phyloP scores from a whole-genome alignment of 139 green algal genomes.

The Asterochloris sp. region DNA sequence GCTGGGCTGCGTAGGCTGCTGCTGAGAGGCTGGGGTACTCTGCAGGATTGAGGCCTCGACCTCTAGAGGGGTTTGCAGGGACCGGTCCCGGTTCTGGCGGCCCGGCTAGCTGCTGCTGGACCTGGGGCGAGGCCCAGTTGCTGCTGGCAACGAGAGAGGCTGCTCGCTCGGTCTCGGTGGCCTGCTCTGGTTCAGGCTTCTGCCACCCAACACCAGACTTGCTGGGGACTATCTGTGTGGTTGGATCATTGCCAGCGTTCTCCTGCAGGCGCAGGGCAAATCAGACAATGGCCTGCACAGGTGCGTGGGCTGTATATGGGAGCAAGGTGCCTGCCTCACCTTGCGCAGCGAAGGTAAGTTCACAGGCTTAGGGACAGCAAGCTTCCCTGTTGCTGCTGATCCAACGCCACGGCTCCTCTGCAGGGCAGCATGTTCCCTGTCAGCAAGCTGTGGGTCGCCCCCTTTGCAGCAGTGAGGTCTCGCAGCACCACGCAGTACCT shows the following conservation, averaged over 20 bases:
- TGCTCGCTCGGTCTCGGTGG: slow-evolving; percentile 7
- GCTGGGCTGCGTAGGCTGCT: slow-evolving; percentile 25
- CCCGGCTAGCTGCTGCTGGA: not conserved
- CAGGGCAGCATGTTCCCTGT: not conserved
- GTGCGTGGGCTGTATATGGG: not conserved
- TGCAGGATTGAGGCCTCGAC: slow-evolving; percentile 57
- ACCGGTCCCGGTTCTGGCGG: too few relatives aligned
- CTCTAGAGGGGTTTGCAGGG: slow-evolving; percentile 1
- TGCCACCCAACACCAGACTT: slow-evolving; percentile 41
- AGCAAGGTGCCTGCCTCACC: slow-evolving; percentile 26
- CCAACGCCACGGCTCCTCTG: slow-evolving; percentile 36
- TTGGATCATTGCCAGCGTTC: slow-evolving; percentile 72
- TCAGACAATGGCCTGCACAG: not conserved
- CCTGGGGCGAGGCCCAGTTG: slow-evolving; percentile 52
- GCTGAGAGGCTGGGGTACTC: slow-evolving; percentile 72
- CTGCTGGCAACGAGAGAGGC: slow-evolving; percentile 38
- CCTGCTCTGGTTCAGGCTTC: slow-evolving; percentile 43
- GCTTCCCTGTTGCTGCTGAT: slow-evolving; percentile 43
- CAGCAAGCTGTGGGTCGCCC: not conserved
- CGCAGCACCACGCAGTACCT: not conserved
- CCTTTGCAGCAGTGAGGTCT: too few relatives aligned
- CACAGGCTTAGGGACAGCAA: slow-evolving; percentile 74
- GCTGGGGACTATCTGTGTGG: slow-evolving; percentile 63
- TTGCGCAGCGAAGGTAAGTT: slow-evolving; percentile 82
- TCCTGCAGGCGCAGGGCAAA: slow-evolving; percentile 43